Percentiles rank a stretch among this genome's conserved stretches.
These are phyloP conservation scores for Saccharomycopsis schoenii DNA, from an alignment of 805 yeast genomes.

Conservation along the genomic window DNA sequence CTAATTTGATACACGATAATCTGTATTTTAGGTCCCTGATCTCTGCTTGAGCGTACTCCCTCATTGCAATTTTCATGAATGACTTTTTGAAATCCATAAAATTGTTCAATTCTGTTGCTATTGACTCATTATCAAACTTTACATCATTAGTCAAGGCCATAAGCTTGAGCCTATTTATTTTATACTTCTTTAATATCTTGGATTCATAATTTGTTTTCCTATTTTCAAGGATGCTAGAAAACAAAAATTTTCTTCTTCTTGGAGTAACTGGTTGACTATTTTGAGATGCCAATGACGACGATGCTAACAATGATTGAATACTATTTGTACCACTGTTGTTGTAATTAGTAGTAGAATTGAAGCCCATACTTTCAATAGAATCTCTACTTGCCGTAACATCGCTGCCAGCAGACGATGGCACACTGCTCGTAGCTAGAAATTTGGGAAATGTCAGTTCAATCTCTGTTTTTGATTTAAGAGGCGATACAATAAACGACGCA, in stretches of 20 bases:
- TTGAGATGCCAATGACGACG: neutral
- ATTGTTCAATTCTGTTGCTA: constrained; percentile 55
- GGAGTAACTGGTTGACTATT: neutral
- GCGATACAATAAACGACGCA: neutral
- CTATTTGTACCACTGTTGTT: neutral
- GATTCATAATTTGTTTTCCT: constrained; percentile 39
- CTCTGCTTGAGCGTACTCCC: constrained; percentile 25
- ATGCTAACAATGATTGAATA: neutral
- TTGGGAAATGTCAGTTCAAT: neutral
- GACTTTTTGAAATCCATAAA: constrained; percentile 42
- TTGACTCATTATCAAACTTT: constrained; percentile 43
- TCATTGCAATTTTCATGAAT: constrained; percentile 31
- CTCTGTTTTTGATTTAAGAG: neutral
- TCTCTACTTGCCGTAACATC: constrained; percentile 4
- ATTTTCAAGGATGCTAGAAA: constrained; percentile 38
- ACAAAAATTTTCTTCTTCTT: constrained; percentile 23
- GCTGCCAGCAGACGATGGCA: neutral
- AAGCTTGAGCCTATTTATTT: constrained; percentile 34
- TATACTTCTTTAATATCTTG: constrained; percentile 30
- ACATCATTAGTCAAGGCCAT: constrained; percentile 37
- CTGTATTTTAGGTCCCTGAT: constrained; percentile 22
- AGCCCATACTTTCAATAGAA: neutral
- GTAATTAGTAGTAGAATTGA: constrained; percentile 3
- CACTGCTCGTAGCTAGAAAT: neutral
- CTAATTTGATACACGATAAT: neutral